Evolutionary conservation across 116 monocot genomes (phyloP), one percentile per base, ranked within the genome.

Genomic region (Iris pallida): DNA sequence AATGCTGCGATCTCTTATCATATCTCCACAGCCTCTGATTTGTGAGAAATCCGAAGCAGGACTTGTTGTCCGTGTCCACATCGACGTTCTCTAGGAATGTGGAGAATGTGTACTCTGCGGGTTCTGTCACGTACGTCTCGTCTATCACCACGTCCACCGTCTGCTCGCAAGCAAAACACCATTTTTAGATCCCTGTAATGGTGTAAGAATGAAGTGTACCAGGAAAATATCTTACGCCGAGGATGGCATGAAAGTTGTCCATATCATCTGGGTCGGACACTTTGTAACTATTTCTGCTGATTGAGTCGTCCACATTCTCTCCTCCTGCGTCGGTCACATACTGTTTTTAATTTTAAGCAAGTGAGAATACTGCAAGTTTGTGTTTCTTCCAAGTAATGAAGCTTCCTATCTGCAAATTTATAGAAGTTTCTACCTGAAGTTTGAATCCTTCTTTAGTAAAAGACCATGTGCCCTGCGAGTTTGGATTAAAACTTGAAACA

Each of bases 1-100:
- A 77, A 60, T 80, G 64, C 7, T 57, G 70, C 17, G 78, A 57
- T 56, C 87, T 87, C 73, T 90, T 97, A 61, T 97, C 97, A 55
- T 85, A 92, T 78, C 97, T 92, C 97, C 97, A 97, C 7, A 97
- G 75, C 68, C 85, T 92, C 68, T 85, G 87, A 75, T 92, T 97
- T 5, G 80, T 70, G 12, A 97, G 54, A 64, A 97, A 97, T 51
- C 70, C 73, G 61, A 90, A 97, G 64, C 82, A 80, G 4, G 87
- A 81, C 19, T 71, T 71, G 52, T 85, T 83, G 5, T 20, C 73
- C 6, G 82, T 83, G 5, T 20, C 73, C 6, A 83, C 72, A 20
- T 80, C 71, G 12, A 88, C 73, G 65, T 87, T 92, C 16, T 74
- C 80, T 10, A 87, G 78, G 64, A 92, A 97, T 20, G 85, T 87